phyloP scores from a whole-genome alignment of 1,284 basidiomycete species.

The Amylostereum areolatum region DNA sequence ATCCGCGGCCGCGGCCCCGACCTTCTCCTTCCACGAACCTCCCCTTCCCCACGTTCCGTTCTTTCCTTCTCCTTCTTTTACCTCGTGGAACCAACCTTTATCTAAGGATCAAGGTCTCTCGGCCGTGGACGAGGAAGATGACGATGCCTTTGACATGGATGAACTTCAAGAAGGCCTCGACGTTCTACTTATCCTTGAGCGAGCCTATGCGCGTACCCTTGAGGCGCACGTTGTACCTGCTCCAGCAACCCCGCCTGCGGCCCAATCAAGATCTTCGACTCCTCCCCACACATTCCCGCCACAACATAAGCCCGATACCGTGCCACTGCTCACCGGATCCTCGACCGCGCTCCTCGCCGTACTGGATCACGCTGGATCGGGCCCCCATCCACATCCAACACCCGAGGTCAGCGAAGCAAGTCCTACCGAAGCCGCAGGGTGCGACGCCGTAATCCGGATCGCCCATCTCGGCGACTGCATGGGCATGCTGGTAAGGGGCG shows the following conservation, averaged over 20 bases:
- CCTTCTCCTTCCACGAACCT: conserved; percentile 14
- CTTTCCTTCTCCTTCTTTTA: background rate
- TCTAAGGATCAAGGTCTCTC: background rate
- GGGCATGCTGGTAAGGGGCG: conserved; percentile 77
- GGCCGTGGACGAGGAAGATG: conserved; percentile 4
- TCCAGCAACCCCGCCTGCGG: conserved; percentile 2
- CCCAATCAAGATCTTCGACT: conserved; percentile 7
- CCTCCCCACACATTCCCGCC: conserved; percentile 7
- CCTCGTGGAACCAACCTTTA: conserved; percentile 1
- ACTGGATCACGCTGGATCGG: conserved; percentile 38
- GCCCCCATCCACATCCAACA: conserved; percentile 22
- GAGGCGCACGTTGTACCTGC: conserved; percentile 45
- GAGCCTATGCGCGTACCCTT: conserved; percentile 59
- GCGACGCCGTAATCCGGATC: conserved; percentile 77
- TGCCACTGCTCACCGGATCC: conserved; percentile 53
- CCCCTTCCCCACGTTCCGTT: conserved; percentile 7
- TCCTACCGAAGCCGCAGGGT: conserved; percentile 15
- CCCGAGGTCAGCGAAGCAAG: conserved; percentile 7
- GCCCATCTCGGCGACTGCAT: conserved; percentile 93
- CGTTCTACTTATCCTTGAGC: conserved; percentile 59
- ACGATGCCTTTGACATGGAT: conserved; percentile 26
- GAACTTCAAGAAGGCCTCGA: conserved; percentile 64
- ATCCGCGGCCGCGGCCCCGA: conserved; percentile 6
- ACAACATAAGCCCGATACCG: conserved; percentile 11
- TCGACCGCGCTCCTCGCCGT: conserved; percentile 66